Conservation (phyloP, 352 stramenopile species). For the Globisporangium megalacanthum region DNA sequence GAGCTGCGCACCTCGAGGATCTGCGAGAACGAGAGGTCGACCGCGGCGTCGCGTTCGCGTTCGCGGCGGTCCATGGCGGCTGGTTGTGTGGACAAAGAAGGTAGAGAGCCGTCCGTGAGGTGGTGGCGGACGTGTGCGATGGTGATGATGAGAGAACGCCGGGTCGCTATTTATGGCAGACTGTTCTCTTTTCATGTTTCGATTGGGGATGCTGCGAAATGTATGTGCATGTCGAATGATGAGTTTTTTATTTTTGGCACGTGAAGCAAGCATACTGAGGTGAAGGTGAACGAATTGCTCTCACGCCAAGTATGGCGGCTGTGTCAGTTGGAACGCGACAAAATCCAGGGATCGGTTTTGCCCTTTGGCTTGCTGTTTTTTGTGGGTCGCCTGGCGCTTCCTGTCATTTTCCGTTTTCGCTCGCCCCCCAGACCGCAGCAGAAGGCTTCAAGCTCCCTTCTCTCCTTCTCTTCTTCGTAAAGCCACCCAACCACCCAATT, state of each 20-base stretch:
- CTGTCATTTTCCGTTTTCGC: conserved; percentile 2
- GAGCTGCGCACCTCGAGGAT: conserved; percentile 65
- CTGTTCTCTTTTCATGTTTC: too few species aligned
- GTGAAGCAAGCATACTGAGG: too few species aligned
- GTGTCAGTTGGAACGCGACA: not conserved
- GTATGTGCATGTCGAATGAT: too few species aligned
- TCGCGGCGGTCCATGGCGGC: conserved; percentile 11
- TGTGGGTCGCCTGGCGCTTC: not conserved
- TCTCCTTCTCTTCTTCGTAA: not conserved
- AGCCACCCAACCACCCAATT: not conserved
- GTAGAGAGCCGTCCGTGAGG: not conserved
- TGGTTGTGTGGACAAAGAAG: not conserved
- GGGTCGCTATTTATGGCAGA: too few species aligned
- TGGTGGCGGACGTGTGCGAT: not conserved
- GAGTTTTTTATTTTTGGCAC: too few species aligned
- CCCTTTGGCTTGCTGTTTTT: not conserved
- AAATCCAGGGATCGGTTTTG: not conserved
- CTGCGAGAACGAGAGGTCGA: conserved; percentile 76
- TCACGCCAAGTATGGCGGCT: too few species aligned
- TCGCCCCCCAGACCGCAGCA: not conserved
- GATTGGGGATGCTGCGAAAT: too few species aligned
- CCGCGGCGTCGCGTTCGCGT: conserved; percentile 19
- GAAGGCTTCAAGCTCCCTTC: not conserved
- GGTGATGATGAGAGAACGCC: too few species aligned
- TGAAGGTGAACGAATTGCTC: too few species aligned